These are phyloP conservation scores for Kurtzmaniella cleridarum DNA, from an alignment of 805 yeast genomes.

Conservation along the genomic window DNA sequence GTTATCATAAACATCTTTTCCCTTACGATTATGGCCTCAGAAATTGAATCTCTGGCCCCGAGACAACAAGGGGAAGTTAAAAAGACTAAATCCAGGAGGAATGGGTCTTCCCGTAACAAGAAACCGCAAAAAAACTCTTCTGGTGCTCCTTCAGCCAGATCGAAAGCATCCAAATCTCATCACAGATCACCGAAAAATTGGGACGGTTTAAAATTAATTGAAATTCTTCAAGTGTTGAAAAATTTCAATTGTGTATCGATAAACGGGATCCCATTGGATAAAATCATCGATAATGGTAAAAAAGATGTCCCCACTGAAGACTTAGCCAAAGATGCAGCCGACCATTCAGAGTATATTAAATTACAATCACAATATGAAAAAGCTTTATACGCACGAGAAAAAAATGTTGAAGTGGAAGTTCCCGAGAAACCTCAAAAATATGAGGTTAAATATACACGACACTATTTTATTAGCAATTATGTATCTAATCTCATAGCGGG, in stretches of 20 bases:
- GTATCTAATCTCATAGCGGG: slow-evolving; percentile 1
- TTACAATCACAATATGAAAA: too few species aligned
- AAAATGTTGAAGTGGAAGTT: background rate
- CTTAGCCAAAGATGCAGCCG: too few species aligned
- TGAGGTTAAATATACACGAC: too few species aligned
- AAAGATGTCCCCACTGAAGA: too few species aligned
- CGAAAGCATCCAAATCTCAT: background rate
- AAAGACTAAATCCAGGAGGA: slow-evolving; percentile 1
- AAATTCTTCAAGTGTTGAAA: slow-evolving; percentile 30
- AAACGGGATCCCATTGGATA: slow-evolving; percentile 22
- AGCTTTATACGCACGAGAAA: background rate
- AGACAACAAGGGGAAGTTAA: slow-evolving; percentile 1
- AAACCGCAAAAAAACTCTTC: background rate
- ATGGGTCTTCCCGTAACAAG: slow-evolving; percentile 1
- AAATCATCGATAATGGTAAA: slow-evolving; percentile 4
- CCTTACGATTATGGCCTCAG: background rate
- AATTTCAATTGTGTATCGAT: slow-evolving; percentile 30
- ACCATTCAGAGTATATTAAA: too few species aligned
- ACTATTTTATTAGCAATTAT: background rate
- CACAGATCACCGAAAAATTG: slow-evolving; percentile 6
- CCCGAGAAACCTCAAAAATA: background rate
- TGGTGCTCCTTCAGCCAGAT: background rate
- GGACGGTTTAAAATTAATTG: slow-evolving; percentile 18
- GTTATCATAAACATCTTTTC: background rate
- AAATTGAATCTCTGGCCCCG: background rate